A percentile compares a stretch with the other conserved stretches of the same genome.
phyloP scores from a whole-genome alignment of 106 monocot genomes.

The Amphibolis antarctica region DNA sequence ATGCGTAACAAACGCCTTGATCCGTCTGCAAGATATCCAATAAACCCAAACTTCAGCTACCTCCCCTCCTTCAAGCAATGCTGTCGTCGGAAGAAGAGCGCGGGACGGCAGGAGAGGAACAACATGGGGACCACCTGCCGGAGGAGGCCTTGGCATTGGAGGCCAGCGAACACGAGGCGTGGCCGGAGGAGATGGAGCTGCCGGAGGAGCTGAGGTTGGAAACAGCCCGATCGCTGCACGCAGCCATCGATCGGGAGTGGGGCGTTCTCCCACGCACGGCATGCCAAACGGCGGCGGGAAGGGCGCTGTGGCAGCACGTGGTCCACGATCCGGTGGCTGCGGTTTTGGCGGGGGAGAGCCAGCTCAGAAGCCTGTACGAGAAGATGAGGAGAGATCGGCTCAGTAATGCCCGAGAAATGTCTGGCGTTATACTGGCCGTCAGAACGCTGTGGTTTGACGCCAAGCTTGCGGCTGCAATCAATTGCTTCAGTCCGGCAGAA shows the following conservation, averaged over 20 bases:
- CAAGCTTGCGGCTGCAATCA: slow-evolving; percentile 53
- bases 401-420: slow-evolving; percentile 53
- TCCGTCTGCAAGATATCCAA: too few relatives aligned
- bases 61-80: too few relatives aligned
- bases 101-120: too few relatives aligned
- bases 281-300: slow-evolving; percentile 81
- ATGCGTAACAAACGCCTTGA: too few relatives aligned
- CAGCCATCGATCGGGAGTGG: slow-evolving; percentile 51
- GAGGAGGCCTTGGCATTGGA: background rate
- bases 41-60: too few relatives aligned
- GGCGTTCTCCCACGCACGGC: slow-evolving; percentile 36
- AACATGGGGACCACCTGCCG: too few relatives aligned
- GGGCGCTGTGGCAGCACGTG: slow-evolving; percentile 69
- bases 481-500: slow-evolving; percentile 17
- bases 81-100: too few relatives aligned
- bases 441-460: slow-evolving; percentile 84
- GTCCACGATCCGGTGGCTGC: slow-evolving; percentile 64
- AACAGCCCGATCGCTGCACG: slow-evolving; percentile 35
- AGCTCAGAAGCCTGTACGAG: slow-evolving; percentile 42
- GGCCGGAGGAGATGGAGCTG: slow-evolving; percentile 37
- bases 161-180: background rate
- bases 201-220: slow-evolving; percentile 31
- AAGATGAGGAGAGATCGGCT: slow-evolving; percentile 56
- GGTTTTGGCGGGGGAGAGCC: slow-evolving; percentile 65
- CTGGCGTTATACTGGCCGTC: slow-evolving; percentile 74